These are phyloP conservation scores for Panaeolus cyanescens DNA, from an alignment of 768 basidiomycete genomes.

Conservation along the genomic window DNA sequence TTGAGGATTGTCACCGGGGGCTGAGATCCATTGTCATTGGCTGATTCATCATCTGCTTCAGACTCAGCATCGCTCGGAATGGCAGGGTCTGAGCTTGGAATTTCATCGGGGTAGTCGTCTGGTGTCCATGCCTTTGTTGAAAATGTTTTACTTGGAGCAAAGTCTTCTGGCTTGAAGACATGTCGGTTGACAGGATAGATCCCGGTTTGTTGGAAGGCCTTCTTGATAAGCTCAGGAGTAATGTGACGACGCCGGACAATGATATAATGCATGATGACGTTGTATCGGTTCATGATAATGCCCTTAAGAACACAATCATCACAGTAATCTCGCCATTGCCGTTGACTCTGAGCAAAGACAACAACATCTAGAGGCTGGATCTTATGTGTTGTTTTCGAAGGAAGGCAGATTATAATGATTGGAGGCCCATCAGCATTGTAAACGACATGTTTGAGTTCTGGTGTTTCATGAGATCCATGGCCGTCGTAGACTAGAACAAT, in stretches of 20 bases:
- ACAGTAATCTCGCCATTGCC: neutral
- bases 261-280: neutral
- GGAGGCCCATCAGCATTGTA: neutral
- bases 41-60: too few species aligned
- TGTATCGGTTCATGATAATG: neutral
- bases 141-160: slow-evolving; percentile 8
- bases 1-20: too few species aligned
- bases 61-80: too few species aligned
- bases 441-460: slow-evolving; percentile 25
- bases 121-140: too few species aligned
- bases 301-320: neutral
- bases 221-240: slow-evolving; percentile 18
- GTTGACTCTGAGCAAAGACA: slow-evolving; percentile 17
- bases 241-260: slow-evolving; percentile 16
- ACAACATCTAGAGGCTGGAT: slow-evolving; percentile 9
- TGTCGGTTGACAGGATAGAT: slow-evolving; percentile 22
- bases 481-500: slow-evolving; percentile 37
- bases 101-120: too few species aligned
- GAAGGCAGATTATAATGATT: slow-evolving; percentile 7
- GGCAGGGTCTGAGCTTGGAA: too few species aligned
- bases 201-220: slow-evolving; percentile 23
- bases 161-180: slow-evolving; percentile 17
- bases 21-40: too few species aligned
- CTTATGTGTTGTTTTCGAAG: slow-evolving; percentile 7
- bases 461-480: slow-evolving; percentile 34